These are phyloP conservation scores for Cymbopogon flexuosus DNA, from an alignment of 202 grass and related monocot genomes.

Conservation along the genomic window DNA sequence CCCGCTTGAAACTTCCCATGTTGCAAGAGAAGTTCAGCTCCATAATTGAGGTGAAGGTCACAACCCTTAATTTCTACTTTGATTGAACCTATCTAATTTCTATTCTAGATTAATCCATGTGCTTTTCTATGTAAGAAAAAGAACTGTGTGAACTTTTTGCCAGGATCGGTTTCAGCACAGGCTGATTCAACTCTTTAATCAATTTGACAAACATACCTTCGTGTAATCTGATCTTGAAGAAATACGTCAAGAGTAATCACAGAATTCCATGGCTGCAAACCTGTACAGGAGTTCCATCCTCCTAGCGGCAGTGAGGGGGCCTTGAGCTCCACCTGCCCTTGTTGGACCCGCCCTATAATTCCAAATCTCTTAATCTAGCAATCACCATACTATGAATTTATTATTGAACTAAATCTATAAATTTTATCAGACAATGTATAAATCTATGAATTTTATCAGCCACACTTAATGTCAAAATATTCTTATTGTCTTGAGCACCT, in stretches of 20 bases:
- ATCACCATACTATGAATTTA: not conserved
- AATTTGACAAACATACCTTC: not conserved
- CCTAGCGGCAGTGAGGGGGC: not conserved
- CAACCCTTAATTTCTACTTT: not conserved
- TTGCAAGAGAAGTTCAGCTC: slow-evolving; percentile 84
- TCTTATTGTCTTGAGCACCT: not conserved
- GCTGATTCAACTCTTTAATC: not conserved
- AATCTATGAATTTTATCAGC: not conserved
- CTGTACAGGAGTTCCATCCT: not conserved
- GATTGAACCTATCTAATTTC: not conserved
- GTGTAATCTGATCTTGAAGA: not conserved
- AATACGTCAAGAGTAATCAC: not conserved
- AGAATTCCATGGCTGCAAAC: not conserved
- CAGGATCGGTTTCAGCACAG: not conserved
- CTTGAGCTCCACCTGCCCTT: not conserved
- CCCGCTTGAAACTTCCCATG: slow-evolving; percentile 79
- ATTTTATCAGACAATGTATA: not conserved
- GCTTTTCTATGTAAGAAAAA: not conserved
- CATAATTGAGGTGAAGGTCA: slow-evolving; percentile 62
- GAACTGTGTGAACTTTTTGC: not conserved
- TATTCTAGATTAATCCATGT: not conserved
- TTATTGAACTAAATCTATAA: not conserved
- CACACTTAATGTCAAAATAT: not conserved
- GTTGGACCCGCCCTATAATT: not conserved
- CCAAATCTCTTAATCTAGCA: not conserved